Conservation (phyloP, 2,329 filamentous ascomycete species). For the Botrytis galanthina region DNA sequence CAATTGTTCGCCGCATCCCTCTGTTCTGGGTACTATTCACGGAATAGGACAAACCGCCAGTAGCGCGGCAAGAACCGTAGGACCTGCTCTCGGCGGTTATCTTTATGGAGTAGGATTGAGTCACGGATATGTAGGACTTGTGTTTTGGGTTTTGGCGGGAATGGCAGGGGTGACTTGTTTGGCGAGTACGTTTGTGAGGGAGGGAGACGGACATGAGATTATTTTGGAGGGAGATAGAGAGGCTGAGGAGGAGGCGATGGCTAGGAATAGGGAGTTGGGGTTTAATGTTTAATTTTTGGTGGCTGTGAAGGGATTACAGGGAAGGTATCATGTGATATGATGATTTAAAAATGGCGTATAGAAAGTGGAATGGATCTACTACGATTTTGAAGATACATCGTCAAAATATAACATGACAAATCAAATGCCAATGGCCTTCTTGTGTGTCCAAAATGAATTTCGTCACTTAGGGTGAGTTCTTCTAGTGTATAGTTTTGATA, state of each 20-base stretch:
- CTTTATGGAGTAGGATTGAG: slow-evolving; percentile 59
- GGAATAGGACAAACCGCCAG: slow-evolving; percentile 57
- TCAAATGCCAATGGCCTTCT: too few species aligned
- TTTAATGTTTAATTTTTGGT: slow-evolving; percentile 8
- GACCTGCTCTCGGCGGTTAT: slow-evolving; percentile 58
- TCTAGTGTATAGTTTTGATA: too few species aligned
- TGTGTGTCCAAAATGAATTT: not conserved
- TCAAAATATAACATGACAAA: not conserved
- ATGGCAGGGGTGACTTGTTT: slow-evolving; percentile 51
- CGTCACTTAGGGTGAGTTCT: not conserved
- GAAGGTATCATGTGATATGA: not conserved
- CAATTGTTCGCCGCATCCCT: slow-evolving; percentile 58
- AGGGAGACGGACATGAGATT: slow-evolving; percentile 65
- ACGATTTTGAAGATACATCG: not conserved
- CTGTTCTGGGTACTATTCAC: slow-evolving; percentile 57
- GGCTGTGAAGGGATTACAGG: not conserved
- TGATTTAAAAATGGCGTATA: not conserved
- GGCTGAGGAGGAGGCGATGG: slow-evolving; percentile 37
- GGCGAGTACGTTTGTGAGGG: slow-evolving; percentile 55
- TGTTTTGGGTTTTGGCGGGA: slow-evolving; percentile 46
- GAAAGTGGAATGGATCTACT: not conserved
- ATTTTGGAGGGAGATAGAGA: slow-evolving; percentile 61
- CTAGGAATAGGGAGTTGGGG: slow-evolving; percentile 27
- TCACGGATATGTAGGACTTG: slow-evolving; percentile 52
- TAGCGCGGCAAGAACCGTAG: slow-evolving; percentile 57